Conservation (phyloP, 106 monocot species). For the Iris macrosiphon region DNA sequence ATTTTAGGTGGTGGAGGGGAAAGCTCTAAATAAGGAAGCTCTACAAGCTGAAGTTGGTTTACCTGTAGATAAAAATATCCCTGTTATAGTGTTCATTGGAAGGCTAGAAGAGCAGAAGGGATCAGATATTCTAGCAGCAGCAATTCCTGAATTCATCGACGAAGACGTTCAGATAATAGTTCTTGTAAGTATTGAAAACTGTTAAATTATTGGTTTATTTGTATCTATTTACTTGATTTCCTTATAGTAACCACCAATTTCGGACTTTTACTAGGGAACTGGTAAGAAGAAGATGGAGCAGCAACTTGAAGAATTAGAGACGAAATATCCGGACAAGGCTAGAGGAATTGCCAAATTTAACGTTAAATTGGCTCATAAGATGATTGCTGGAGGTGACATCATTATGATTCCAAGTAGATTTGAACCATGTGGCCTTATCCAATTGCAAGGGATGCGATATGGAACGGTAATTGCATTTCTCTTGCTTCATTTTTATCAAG, state of each 20-base stretch:
- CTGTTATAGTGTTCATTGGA: slow-evolving; percentile 78
- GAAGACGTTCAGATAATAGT: slow-evolving; percentile 84
- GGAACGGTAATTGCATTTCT: slow-evolving; percentile 49
- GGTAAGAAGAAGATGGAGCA: slow-evolving; percentile 88
- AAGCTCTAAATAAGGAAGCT: slow-evolving; percentile 76
- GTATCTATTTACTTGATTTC: not conserved
- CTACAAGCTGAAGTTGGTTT: slow-evolving; percentile 88
- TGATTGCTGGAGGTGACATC: slow-evolving; percentile 75
- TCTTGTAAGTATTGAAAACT: slow-evolving; percentile 43
- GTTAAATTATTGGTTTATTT: not conserved
- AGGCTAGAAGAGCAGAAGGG: slow-evolving; percentile 98
- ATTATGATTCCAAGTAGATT: slow-evolving; percentile 78
- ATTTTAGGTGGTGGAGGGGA: slow-evolving; percentile 78
- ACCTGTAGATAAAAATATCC: slow-evolving; percentile 55
- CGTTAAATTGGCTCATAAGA: slow-evolving; percentile 68
- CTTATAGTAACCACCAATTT: not conserved
- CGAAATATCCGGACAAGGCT: slow-evolving; percentile 57
- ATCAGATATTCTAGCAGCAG: slow-evolving; percentile 77
- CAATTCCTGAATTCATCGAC: slow-evolving; percentile 64
- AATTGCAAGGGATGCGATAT: slow-evolving; percentile 82
- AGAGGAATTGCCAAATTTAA: slow-evolving; percentile 79
- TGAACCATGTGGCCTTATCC: slow-evolving; percentile 92
- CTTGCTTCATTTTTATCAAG: not conserved
- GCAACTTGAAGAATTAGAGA: slow-evolving; percentile 47
- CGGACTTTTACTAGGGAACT: slow-evolving; percentile 53